Conservation (phyloP, 805 yeast species). For the Ogataea pini region DNA sequence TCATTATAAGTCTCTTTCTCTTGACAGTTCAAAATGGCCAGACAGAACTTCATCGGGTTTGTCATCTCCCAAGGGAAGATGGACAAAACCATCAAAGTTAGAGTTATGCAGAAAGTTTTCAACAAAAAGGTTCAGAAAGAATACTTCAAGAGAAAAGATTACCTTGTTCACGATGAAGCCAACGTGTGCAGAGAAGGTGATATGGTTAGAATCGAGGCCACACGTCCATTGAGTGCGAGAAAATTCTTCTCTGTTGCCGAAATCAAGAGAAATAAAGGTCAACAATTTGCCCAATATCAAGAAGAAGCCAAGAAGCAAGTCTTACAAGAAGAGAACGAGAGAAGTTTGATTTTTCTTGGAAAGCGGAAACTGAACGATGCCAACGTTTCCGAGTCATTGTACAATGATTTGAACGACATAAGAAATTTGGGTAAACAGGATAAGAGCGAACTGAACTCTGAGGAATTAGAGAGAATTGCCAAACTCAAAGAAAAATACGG, state of each 20-base stretch:
- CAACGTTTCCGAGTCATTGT: slow-evolving; percentile 27
- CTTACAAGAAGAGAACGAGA: slow-evolving; percentile 60
- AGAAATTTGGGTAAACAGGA: slow-evolving; percentile 20
- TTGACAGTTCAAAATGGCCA: slow-evolving; percentile 56
- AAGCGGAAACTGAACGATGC: slow-evolving; percentile 41
- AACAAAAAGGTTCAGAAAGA: slow-evolving; percentile 74
- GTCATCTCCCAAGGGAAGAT: slow-evolving; percentile 95
- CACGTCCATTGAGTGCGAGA: slow-evolving; percentile 79
- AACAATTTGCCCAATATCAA: slow-evolving; percentile 82
- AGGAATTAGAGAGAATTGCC: slow-evolving; percentile 40
- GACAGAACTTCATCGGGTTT: slow-evolving; percentile 88
- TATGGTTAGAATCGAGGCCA: slow-evolving; percentile 86
- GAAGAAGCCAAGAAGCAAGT: slow-evolving; percentile 70
- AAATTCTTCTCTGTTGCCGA: slow-evolving; percentile 92
- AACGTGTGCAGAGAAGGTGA: slow-evolving; percentile 93
- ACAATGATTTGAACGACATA: slow-evolving; percentile 32
- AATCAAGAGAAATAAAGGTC: slow-evolving; percentile 85
- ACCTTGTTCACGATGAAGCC: slow-evolving; percentile 91
- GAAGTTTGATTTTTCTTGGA: slow-evolving; percentile 53
- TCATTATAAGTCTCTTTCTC: too few relatives aligned
- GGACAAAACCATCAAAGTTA: slow-evolving; percentile 92
- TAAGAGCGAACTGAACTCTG: slow-evolving; percentile 19
- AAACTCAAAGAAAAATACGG: slow-evolving; percentile 37
- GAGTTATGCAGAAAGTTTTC: slow-evolving; percentile 76
- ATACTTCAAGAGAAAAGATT: slow-evolving; percentile 75